phyloP scores from a whole-genome alignment of 805 yeast genomes.

The Lachancea quebecensis region DNA sequence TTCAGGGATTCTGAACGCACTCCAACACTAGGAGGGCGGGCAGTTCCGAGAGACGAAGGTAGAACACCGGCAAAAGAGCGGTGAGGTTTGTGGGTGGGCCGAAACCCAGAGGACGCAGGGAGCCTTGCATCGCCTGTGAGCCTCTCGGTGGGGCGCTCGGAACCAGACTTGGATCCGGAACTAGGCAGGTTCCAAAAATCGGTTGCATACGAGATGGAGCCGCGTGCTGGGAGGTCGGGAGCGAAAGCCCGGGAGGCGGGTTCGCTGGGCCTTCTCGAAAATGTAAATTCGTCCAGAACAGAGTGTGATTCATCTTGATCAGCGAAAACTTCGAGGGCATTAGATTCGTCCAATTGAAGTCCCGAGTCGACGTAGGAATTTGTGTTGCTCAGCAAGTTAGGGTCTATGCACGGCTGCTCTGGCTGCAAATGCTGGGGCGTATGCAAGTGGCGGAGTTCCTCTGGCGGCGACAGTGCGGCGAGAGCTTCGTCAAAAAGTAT shows the following conservation, averaged over 20 bases:
- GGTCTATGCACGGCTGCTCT: slow-evolving; percentile 14
- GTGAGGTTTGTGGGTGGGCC: not conserved
- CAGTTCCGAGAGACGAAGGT: not conserved
- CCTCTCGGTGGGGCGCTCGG: not conserved
- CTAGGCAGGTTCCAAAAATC: slow-evolving; percentile 25
- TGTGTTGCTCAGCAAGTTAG: slow-evolving; percentile 14
- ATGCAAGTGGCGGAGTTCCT: not conserved
- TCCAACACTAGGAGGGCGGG: slow-evolving; percentile 2
- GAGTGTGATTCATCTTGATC: slow-evolving; percentile 8
- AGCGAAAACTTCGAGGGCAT: slow-evolving; percentile 1
- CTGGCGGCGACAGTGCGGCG: slow-evolving; percentile 10
- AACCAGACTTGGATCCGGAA: not conserved
- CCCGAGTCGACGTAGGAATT: slow-evolving; percentile 14
- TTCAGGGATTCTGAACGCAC: slow-evolving; percentile 1
- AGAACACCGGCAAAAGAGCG: slow-evolving; percentile 3
- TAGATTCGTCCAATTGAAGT: not conserved
- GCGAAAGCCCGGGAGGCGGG: slow-evolving; percentile 14
- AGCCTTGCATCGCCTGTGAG: not conserved
- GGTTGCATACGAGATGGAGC: slow-evolving; percentile 26
- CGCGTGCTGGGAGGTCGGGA: slow-evolving; percentile 12
- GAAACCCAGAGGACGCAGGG: not conserved
- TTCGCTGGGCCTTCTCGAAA: slow-evolving; percentile 20
- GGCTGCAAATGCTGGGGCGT: not conserved
- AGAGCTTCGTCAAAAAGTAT: slow-evolving; percentile 4
- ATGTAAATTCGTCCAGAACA: slow-evolving; percentile 13